Evolutionary conservation across 805 yeast genomes (phyloP).

Genomic region (Ogataea siamensis): DNA sequence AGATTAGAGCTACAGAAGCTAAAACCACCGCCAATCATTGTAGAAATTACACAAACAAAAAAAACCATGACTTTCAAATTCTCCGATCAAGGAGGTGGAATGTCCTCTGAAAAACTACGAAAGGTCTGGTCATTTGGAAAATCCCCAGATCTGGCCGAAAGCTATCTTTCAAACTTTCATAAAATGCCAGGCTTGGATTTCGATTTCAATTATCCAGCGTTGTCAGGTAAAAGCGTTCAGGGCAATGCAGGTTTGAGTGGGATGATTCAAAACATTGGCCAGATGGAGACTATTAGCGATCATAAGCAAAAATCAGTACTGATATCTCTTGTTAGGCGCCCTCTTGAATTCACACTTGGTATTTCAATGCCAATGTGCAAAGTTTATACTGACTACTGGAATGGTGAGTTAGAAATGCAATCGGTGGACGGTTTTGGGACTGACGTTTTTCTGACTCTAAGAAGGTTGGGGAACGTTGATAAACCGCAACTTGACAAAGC

Average conservation of each 20-base stretch:
- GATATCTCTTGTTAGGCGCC: constrained; percentile 63
- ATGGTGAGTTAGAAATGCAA: constrained; percentile 79
- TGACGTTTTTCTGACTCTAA: constrained; percentile 77
- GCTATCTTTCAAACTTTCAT: constrained; percentile 65
- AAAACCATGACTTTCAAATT: constrained; percentile 72
- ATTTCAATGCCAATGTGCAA: constrained; percentile 90
- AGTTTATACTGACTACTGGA: constrained; percentile 95
- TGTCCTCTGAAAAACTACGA: constrained; percentile 54
- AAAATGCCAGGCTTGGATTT: constrained; percentile 60
- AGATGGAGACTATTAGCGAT: constrained; percentile 28
- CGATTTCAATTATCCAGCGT: constrained; percentile 29
- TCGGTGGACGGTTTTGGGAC: constrained; percentile 90
- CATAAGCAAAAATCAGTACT: constrained; percentile 48
- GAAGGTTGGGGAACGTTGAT: constrained; percentile 71
- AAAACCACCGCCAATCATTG: constrained; percentile 69
- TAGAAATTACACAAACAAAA: constrained; percentile 65
- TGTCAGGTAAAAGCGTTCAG: constrained; percentile 12
- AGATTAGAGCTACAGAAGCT: constrained; percentile 15
- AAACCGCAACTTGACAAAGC: constrained; percentile 73
- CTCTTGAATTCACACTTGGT: constrained; percentile 74
- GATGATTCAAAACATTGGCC: constrained; percentile 31
- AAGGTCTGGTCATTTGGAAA: constrained; percentile 89
- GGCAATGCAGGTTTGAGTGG: constrained; percentile 20
- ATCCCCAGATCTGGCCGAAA: constrained; percentile 54
- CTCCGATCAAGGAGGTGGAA: constrained; percentile 90